Percentiles rank a stretch among this genome's conserved stretches.
phyloP scores from a whole-genome alignment of 2,329 filamentous ascomycete genomes.

The Botrytis cinerea region DNA sequence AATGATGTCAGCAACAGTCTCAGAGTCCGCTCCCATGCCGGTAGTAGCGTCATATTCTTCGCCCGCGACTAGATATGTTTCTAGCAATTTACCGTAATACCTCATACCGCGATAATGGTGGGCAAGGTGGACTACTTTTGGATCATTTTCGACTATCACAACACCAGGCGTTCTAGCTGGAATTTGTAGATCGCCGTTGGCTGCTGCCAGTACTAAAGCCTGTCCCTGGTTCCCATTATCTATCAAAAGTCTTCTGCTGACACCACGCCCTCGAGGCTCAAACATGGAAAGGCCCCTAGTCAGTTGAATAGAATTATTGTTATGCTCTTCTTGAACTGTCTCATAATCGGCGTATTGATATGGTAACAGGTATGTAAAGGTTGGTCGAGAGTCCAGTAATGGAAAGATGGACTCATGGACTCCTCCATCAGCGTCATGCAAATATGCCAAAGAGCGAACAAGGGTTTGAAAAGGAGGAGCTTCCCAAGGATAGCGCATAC shows the following conservation, averaged over 20 bases:
- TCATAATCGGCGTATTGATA: constrained; percentile 71
- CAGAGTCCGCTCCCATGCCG: constrained; percentile 52
- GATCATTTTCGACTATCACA: constrained; percentile 76
- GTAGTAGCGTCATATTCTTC: constrained; percentile 49
- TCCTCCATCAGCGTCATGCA: constrained; percentile 42
- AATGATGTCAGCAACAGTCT: constrained; percentile 72
- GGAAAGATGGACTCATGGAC: constrained; percentile 45
- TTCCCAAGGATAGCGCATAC: constrained; percentile 83
- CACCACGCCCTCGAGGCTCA: constrained; percentile 42
- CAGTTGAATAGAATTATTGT: constrained; percentile 75
- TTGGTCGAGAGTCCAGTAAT: constrained; percentile 66
- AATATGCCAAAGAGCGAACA: constrained; percentile 64
- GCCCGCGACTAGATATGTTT: constrained; percentile 62
- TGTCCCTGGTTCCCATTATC: constrained; percentile 22
- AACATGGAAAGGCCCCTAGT: constrained; percentile 66
- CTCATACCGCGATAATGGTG: constrained; percentile 76
- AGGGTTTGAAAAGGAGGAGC: constrained; percentile 75
- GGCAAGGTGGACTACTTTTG: constrained; percentile 73
- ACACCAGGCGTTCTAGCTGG: constrained; percentile 66
- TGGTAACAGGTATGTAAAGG: constrained; percentile 77
- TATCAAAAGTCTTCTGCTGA: constrained; percentile 10
- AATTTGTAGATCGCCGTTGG: constrained; percentile 57
- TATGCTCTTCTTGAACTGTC: constrained; percentile 81
- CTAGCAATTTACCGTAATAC: constrained; percentile 75
- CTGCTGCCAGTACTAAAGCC: constrained; percentile 36